Base-by-base conservation (phyloP, 106 monocot genomes). In the Allium cepa region DNA sequence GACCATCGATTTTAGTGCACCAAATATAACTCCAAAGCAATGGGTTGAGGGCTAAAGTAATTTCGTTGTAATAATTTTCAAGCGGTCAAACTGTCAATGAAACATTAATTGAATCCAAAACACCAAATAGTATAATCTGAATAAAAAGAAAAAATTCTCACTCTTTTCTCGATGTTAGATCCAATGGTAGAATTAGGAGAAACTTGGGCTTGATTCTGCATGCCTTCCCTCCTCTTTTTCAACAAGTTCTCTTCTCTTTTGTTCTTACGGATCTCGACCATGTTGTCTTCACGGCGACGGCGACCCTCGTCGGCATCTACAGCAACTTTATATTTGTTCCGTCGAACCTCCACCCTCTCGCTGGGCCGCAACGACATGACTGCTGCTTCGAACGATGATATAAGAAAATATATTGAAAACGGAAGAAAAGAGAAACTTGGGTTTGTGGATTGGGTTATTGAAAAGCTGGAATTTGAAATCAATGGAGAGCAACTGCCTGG, bases 311-410 rank as follows among this genome's bases (percentile, higher is more conserved):
- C 86, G 17, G 82, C 86, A 58, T 82, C 86, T 10, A 82, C 79
- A 12, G 86, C 76, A 15, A 77, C 82, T 77, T 86, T 86, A 79
- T 79, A 86, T 59, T 65, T 71, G 82, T 79, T 79, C 63, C 82
- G 82, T 47, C 86, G 75, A 51, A 76, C 71, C 75, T 86, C 82
- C 79, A 68, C 68, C 82, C 86, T 64, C 75, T 82, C 79, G 79
- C 70, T 86, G 72, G 86, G 86, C 71, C 86, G 62, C 71, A 86
- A 69, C 68, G 86, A 86, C 86, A 86, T 86, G 68, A 53, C 49
- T 26, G 17, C 4, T 7, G 64, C 36, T 36, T 36, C 36, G 36
- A 36, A 36, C 3, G 36, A 36, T 36, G 36, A 36, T 36, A 1
- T 36, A 36, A 36, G 4, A 36, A 36, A 36, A 36, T 36, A 36